These are phyloP conservation scores for Rhizodiscina lignyota DNA, from an alignment of 495 filamentous ascomycete species.

Conservation along the genomic window DNA sequence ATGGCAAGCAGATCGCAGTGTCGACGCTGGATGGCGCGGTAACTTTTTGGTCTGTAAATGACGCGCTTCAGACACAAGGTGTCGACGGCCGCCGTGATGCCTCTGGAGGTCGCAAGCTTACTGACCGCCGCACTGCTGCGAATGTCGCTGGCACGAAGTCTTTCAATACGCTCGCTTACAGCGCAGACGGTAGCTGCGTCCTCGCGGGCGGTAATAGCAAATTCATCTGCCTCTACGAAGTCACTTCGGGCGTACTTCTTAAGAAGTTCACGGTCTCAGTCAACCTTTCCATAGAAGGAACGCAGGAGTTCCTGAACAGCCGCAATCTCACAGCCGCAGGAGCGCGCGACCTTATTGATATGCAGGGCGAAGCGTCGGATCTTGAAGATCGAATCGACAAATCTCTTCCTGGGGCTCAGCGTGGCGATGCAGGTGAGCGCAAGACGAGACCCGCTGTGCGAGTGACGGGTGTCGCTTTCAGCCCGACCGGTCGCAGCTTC, in stretches of 20 bases:
- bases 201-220: slow-evolving; percentile 90
- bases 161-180: slow-evolving; percentile 78
- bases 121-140: slow-evolving; percentile 77
- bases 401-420: slow-evolving; percentile 73
- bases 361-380: slow-evolving; percentile 76
- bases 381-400: slow-evolving; percentile 68
- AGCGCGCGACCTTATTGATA: slow-evolving; percentile 64
- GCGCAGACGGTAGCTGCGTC: slow-evolving; percentile 76
- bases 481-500: slow-evolving; percentile 75
- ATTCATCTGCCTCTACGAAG: slow-evolving; percentile 91
- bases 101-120: slow-evolving; percentile 75
- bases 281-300: slow-evolving; percentile 86
- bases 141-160: slow-evolving; percentile 78
- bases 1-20: slow-evolving; percentile 78
- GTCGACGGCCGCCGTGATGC: slow-evolving; percentile 83
- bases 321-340: slow-evolving; percentile 81
- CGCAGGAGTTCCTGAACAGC: slow-evolving; percentile 92
- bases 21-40: slow-evolving; percentile 87
- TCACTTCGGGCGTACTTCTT: slow-evolving; percentile 70
- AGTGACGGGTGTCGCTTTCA: slow-evolving; percentile 74
- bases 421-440: slow-evolving; percentile 66
- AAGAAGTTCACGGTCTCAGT: slow-evolving; percentile 90
- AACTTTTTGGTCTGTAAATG: slow-evolving; percentile 84
- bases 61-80: slow-evolving; percentile 64
- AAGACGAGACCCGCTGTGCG: slow-evolving; percentile 66